Conservation (phyloP, 2,329 filamentous ascomycete species). For the Trichoderma aggressivum region DNA sequence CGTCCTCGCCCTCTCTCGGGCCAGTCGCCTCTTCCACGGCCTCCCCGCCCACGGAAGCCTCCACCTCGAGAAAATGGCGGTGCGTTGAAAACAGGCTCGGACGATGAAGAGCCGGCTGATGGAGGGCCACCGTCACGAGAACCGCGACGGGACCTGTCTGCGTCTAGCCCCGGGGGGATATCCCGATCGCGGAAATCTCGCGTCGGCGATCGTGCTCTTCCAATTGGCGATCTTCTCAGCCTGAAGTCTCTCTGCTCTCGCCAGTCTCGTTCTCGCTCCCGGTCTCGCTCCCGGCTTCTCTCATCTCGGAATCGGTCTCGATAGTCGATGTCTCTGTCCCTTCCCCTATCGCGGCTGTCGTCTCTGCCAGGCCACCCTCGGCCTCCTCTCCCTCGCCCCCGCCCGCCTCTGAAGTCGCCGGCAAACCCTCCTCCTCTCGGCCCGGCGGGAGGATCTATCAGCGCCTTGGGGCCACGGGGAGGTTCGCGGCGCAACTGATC, state of each 20-base stretch:
- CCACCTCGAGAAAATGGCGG: conserved; percentile 53
- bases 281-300: conserved; percentile 55
- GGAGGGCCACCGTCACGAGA: conserved; percentile 68
- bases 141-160: conserved; percentile 62
- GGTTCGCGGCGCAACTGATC: conserved; percentile 62
- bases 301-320: conserved; percentile 60
- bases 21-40: conserved; percentile 44
- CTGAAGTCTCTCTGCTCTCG: conserved; percentile 39
- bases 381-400: conserved; percentile 54
- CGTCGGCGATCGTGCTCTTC: conserved; percentile 62
- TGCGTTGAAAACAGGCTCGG: conserved; percentile 59
- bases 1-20: conserved; percentile 52
- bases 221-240: conserved; percentile 56
- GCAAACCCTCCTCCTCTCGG: conserved; percentile 65
- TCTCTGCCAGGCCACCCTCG: conserved; percentile 56
- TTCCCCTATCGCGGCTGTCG: conserved; percentile 58
- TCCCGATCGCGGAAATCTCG: conserved; percentile 60
- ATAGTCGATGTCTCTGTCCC: conserved; percentile 60
- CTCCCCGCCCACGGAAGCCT: conserved; percentile 54
- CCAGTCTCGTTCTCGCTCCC: conserved; percentile 51
- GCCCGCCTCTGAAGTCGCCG: conserved; percentile 57
- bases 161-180: conserved; percentile 60
- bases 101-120: conserved; percentile 67
- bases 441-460: conserved; percentile 66
- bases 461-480: conserved; percentile 76